Base-by-base conservation (phyloP, 768 basidiomycete genomes). In the Coprinopsis strossmayeri region DNA sequence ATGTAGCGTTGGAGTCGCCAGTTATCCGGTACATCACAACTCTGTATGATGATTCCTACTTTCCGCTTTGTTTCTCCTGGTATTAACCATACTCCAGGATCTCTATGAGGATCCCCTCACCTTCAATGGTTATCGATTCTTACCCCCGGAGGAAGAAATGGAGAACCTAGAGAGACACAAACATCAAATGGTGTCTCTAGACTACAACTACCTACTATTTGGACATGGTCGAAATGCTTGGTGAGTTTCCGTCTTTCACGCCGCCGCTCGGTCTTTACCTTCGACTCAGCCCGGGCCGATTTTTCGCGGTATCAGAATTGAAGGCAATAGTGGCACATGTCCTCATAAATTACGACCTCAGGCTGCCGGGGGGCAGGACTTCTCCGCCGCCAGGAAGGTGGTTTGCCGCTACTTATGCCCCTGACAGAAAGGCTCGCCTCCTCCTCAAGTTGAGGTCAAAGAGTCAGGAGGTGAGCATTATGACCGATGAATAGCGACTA, bases 291-390 rank as follows among this genome's bases (percentile, higher is more conserved):
- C 67, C 70, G 3, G 67, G 73, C 17, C 65, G 74, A 0, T 74
- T 72, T 57, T 73, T 77, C 50, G 72, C 70, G 1, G 63, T 69
- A 0, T 57, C 50, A 4, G 69, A 70, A 51, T 39, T 77, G 23
- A 77, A 78, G 53, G 49, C 64, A 0, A 69, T 77, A 63, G 47
- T 79, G 34, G 72, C 75, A 0, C 63, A 74, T 30, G 52, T 72
- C 17, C 53, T 78, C 18, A 34, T 60, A 46, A 61, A 64, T 38
- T 73, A 69, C 50, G 72, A 72, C 52, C 52, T 77, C 40, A 70
- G 67, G 48, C 53, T 66, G 37, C 32, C 45, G 2, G 45, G 49
- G 11, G 47, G 38, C 11, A 38, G 18, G 5, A 48, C 26, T 18
- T 11, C 39, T 10, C 12, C 27, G 13, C 48, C 39, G 9, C 35